Conservation (phyloP, 257 asterid species). For the Solanum clarkiae region DNA sequence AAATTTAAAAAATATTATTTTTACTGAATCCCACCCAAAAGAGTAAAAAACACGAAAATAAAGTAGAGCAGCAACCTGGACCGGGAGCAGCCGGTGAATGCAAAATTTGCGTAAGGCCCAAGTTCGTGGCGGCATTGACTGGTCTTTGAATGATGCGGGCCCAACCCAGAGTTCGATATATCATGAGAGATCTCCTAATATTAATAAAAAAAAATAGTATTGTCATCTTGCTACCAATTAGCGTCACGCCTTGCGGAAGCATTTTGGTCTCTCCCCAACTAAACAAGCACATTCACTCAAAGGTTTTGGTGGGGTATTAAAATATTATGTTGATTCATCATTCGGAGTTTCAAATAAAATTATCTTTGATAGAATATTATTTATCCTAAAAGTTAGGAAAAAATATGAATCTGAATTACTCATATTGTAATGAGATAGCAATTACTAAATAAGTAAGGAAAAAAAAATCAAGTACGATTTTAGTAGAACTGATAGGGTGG, state of each 20-base stretch:
- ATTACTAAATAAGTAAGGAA: too few relatives aligned
- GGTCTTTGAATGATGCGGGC: not conserved
- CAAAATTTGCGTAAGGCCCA: not conserved
- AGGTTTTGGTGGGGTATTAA: too few relatives aligned
- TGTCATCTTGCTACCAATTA: not conserved
- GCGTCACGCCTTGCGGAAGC: not conserved
- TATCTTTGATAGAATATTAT: too few relatives aligned
- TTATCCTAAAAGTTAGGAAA: too few relatives aligned
- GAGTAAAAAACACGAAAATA: not conserved
- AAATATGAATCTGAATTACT: too few relatives aligned
- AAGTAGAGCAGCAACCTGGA: not conserved
- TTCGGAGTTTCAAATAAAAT: too few relatives aligned
- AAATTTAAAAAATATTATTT: not conserved
- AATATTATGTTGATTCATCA: too few relatives aligned
- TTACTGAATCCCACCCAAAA: not conserved
- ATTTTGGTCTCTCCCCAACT: not conserved
- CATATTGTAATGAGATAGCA: too few relatives aligned
- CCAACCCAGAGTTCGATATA: not conserved
- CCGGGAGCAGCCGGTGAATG: not conserved
- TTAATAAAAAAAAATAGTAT: too few relatives aligned
- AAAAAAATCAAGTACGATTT: too few relatives aligned
- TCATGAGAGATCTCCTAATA: not conserved
- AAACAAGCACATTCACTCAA: not conserved
- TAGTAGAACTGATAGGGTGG: too few relatives aligned
- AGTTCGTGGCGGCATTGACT: slow-evolving; percentile 3